A percentile compares a stretch with the other conserved stretches of the same genome.
These are phyloP conservation scores for Violaceomyces palustris DNA, from an alignment of 1,284 basidiomycete species.

Conservation along the genomic window DNA sequence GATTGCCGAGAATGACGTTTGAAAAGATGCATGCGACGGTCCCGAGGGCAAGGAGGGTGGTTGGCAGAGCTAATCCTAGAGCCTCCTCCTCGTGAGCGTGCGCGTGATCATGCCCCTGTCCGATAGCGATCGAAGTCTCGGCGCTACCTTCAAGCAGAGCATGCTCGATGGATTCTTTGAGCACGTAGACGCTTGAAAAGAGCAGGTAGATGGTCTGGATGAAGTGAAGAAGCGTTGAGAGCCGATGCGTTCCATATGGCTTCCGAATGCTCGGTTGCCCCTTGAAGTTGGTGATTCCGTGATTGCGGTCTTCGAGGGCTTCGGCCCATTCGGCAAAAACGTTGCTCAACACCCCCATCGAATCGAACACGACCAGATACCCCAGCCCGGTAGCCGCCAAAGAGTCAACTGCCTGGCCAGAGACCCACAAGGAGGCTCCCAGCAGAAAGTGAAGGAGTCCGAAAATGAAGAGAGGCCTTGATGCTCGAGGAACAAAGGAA, in stretches of 20 bases:
- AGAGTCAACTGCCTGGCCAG: constrained; percentile 83
- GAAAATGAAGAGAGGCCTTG: constrained; percentile 55
- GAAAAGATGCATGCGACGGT: constrained; percentile 29
- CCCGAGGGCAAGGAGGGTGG: constrained; percentile 21
- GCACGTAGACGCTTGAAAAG: constrained; percentile 84
- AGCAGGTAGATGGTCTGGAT: constrained; percentile 82
- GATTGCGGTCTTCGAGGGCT: constrained; percentile 22
- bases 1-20: constrained; percentile 45
- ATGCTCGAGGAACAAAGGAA: constrained; percentile 49
- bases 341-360: constrained; percentile 53
- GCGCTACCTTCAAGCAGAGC: constrained; percentile 40
- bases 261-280: constrained; percentile 3
- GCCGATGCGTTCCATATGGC: constrained; percentile 63
- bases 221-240: constrained; percentile 75
- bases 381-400: constrained; percentile 82
- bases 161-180: constrained; percentile 73
- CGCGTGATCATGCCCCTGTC: constrained; percentile 17
- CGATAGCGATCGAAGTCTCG: not conserved
- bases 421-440: constrained; percentile 70
- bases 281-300: constrained; percentile 10
- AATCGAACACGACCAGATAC: constrained; percentile 93
- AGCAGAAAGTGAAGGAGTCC: constrained; percentile 56
- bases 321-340: constrained; percentile 23
- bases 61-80: constrained; percentile 33
- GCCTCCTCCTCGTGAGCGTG: constrained; percentile 32